These are phyloP conservation scores for Centella asiatica DNA, from an alignment of 129 eudicot genomes.

Conservation along the genomic window DNA sequence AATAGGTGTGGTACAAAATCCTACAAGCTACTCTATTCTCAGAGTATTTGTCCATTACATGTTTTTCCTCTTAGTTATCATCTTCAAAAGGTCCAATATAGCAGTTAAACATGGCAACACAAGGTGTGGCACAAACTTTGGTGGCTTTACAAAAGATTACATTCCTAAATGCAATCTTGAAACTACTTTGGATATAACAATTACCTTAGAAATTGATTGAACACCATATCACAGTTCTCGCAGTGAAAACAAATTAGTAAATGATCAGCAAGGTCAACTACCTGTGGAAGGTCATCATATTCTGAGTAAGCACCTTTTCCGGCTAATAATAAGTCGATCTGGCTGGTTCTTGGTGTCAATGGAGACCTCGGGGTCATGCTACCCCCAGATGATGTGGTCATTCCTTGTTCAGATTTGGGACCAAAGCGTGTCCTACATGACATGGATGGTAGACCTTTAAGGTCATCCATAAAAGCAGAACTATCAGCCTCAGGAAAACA, in stretches of 20 bases:
- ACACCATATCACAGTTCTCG: too few species aligned
- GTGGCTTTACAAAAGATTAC: too few species aligned
- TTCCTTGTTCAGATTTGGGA: constrained; percentile 91
- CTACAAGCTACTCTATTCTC: too few species aligned
- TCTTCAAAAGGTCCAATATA: too few species aligned
- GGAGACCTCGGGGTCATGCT: constrained; percentile 99
- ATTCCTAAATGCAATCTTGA: too few species aligned
- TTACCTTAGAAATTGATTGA: too few species aligned
- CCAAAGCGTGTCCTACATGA: constrained; percentile 95
- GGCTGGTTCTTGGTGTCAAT: constrained; percentile 64
- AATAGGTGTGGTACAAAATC: too few species aligned
- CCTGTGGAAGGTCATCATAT: constrained; percentile 89
- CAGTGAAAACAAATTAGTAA: neutral
- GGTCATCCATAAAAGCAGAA: constrained; percentile 65
- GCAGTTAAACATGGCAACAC: too few species aligned
- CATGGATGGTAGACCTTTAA: constrained; percentile 72
- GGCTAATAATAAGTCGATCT: constrained; percentile 66
- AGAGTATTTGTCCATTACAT: too few species aligned
- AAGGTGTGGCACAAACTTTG: too few species aligned
- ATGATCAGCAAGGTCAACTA: constrained; percentile 18
- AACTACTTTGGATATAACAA: too few species aligned
- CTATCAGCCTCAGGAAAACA: constrained; percentile 73
- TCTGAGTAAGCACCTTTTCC: constrained; percentile 85
- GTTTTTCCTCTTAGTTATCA: too few species aligned
- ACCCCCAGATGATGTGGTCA: constrained; percentile 94